These are phyloP conservation scores for Colletotrichum neosansevieriae DNA, from an alignment of 2,329 filamentous ascomycete genomes.

Conservation along the genomic window DNA sequence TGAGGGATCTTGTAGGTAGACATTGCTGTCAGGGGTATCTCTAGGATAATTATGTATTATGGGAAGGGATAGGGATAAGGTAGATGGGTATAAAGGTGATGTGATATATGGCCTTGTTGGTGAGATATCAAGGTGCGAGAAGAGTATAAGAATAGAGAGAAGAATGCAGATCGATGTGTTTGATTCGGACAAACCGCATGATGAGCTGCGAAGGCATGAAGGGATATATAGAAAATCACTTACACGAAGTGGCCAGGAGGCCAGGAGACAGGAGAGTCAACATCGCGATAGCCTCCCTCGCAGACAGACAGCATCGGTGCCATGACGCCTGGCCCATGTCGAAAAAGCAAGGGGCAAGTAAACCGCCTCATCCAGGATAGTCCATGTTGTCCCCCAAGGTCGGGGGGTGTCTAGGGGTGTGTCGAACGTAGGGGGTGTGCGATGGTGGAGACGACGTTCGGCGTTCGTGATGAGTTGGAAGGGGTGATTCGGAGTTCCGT, in stretches of 20 bases:
- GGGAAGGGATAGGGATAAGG: background rate
- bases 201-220: background rate
- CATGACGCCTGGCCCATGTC: constrained; percentile 20
- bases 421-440: background rate
- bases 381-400: constrained; percentile 8
- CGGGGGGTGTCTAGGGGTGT: constrained; percentile 24
- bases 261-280: constrained; percentile 5
- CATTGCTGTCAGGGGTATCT: constrained; percentile 37
- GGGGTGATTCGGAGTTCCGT: constrained; percentile 37
- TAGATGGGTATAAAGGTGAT: background rate
- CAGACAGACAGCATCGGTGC: constrained; percentile 18
- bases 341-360: constrained; percentile 32
- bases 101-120: background rate
- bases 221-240: constrained; percentile 35
- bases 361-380: constrained; percentile 7
- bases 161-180: constrained; percentile 26
- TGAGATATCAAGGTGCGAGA: constrained; percentile 4
- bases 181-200: background rate
- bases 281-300: constrained; percentile 31
- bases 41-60: constrained; percentile 35
- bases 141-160: constrained; percentile 35
- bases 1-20: constrained; percentile 38
- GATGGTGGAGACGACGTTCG: constrained; percentile 22
- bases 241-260: background rate
- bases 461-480: constrained; percentile 21